Base-by-base conservation (phyloP, 192 early-diverging fungal genomes). In the Umbelopsis sp. region DNA sequence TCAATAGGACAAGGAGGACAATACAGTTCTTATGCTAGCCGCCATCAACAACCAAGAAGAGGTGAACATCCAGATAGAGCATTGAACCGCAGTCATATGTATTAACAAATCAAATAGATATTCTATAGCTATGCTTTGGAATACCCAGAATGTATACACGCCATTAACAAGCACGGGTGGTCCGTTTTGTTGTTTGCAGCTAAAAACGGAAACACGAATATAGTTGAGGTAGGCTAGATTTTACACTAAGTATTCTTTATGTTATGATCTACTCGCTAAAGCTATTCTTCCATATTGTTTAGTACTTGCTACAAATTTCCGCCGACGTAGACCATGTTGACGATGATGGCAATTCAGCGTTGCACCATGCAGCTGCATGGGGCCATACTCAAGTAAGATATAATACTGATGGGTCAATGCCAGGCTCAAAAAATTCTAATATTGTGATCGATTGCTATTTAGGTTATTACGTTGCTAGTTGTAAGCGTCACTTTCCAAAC, bases 321-420 rank as follows among this genome's bases (percentile, higher is more conserved):
- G 74, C 74, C 1, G 78, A 80, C 27, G 70, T 80, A 20, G 78
- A 80, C 46, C 78, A 80, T 61, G 67, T 71, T n/a, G 78, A 80
- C 44, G 71, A 80, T 46, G 78, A 80, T 18, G 78, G 78, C 21
- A 80, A 80, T 48, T 75, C 78, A 18, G 78, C 78, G 1, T 45
- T 80, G 7, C 78, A 80, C 66, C 67, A 80, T 71, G 78, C 78
- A 20, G 68, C 74, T 1, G 78, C 74, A 1, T 80, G 78, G 78
- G 78, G 78, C 0, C 74, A 75, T 71, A 66, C 66, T 4, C 65
- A 71, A 30, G 78, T 80, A 27, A 75, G 50, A 3, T 46, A 2
- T 41, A 6, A 10, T 41, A 1, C 10, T 41, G 6, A 10, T 1
- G 1, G 37, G 3, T 1, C 3, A 30, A 2, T 30, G 27, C 27